Evolutionary conservation across 2,329 filamentous ascomycete genomes (phyloP), one percentile per base, ranked within the genome.

Genomic region (Podosphaera leucotricha): DNA sequence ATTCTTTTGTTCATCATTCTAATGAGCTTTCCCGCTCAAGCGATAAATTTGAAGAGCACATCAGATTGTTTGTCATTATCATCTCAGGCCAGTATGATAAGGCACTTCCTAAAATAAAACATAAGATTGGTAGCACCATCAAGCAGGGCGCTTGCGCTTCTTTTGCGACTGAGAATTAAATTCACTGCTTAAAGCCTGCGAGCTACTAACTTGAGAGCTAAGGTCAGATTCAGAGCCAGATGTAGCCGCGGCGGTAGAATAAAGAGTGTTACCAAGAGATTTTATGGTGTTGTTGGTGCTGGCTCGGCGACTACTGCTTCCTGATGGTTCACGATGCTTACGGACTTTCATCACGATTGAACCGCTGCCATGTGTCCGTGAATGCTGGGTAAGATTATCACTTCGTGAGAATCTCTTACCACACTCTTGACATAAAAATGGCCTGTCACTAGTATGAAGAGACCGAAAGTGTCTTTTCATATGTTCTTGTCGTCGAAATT

Each of bases 361-460:
- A 49, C 85, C 84, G 47, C 77, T 80, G 46, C 85, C 85, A 58
- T 98, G 90, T 3, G 90, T 98, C 50, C 90, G 77, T 50, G 90
- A 79, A 60, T 98, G 90, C 65, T 98, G 90, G 20, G 85, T 82
- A 15, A 98, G 73, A 68, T 98, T 98, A 65, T 98, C 90, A 54
- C 83, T 92, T 55, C 90, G 80, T 18, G 87, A 95, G 66, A 95
- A 98, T 69, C 92, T 94, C 79, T 98, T 98, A 55, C 90, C 87
- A 58, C 90, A 98, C 66, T 98, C 87, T 52, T 77, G 74, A 70
- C 90, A 98, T 66, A 92, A 84, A 57, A 95, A 98, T 4, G 90
- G 90, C 76, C 95, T 98, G 61, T 95, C 90, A 59, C 92, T 80
- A 1, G 90, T 98, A 70, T 98, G 90, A 41, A 98, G 83, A 46